Evolutionary conservation across 139 green algal genomes (phyloP), one percentile per base, ranked within the genome.

Genomic region (Zygnema cylindricum): DNA sequence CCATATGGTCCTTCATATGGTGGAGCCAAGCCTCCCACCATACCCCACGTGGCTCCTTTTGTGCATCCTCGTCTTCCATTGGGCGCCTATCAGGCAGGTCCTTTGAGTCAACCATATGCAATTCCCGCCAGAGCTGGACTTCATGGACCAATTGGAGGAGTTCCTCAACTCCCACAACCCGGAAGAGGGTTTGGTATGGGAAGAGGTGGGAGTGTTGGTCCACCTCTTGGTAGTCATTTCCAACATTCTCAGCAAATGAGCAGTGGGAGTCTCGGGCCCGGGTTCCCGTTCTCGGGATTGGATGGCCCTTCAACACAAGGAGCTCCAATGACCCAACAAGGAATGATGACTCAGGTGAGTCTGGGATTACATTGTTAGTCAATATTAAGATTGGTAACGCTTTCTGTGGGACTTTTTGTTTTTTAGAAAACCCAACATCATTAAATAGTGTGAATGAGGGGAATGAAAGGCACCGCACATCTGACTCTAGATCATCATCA

Each of bases 121-220:
- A 90, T 90, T 2, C 85, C 85, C 42, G n/a, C 78, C 1, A 7
- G 81, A 3, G 35, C 32, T n/a, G 35, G 22, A 23, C 21, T 63
- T 43, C 78, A 86, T 33, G 81, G 81, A 22, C 81, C 81, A 22
- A 82, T 87, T 11, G 77, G 77, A 7, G 73, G 21, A 22, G 73
- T 81, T 16, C 73, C 73, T 21, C 73, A 81, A 21, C 75, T 39
- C 1, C 84, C 84, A 2, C 84, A 89, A 54, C 43, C 38, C 23
- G 39, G 16, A 22, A 36, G 85, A n/a, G 85, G 85, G 3, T 90
- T 90, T 84, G 85, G 43, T n/a, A 63, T 88, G 81, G 85, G 77
- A 25, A 21, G 85, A 21, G 77, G 85, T 11, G 85, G 38, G 43
- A 39, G 35, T 11, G 3, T 43, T 11, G 41, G 57, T 7, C 1